Evolutionary conservation across 2,329 filamentous ascomycete species (phyloP).

Genomic region (Neonectria sp.): DNA sequence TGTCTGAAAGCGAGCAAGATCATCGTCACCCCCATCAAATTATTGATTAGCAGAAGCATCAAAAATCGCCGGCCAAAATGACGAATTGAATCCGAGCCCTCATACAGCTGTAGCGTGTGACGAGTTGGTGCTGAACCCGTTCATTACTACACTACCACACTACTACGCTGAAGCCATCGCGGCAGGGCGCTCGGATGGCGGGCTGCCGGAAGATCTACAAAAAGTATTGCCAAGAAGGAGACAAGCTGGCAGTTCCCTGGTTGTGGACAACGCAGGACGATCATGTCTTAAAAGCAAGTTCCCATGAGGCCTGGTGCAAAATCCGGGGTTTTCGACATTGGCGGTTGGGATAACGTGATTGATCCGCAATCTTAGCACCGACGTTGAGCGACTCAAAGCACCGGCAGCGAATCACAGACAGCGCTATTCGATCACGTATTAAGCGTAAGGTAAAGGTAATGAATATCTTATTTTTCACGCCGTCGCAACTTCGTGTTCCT

Average conservation of each 20-base stretch:
- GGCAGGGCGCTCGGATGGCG: slow-evolving; percentile 7
- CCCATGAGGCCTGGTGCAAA: slow-evolving; percentile 6
- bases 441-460: slow-evolving; percentile 40
- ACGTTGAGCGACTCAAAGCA: slow-evolving; percentile 29
- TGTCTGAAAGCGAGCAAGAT: slow-evolving; percentile 35
- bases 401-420: slow-evolving; percentile 29
- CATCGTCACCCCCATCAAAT: slow-evolving; percentile 22
- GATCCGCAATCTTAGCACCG: slow-evolving; percentile 34
- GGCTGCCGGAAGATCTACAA: slow-evolving; percentile 32
- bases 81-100: slow-evolving; percentile 24
- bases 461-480: slow-evolving; percentile 20
- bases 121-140: not conserved
- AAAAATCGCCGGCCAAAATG: slow-evolving; percentile 21
- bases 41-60: slow-evolving; percentile 19
- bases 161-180: slow-evolving; percentile 14
- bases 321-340: slow-evolving; percentile 44
- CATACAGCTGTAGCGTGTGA: slow-evolving; percentile 19
- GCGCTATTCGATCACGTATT: slow-evolving; percentile 31
- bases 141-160: not conserved
- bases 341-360: slow-evolving; percentile 39
- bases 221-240: slow-evolving; percentile 35
- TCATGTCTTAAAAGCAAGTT: slow-evolving; percentile 14
- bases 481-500: slow-evolving; percentile 22
- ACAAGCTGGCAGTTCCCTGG: slow-evolving; percentile 4
- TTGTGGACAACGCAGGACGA: not conserved